Evolutionary conservation across 768 basidiomycete genomes (phyloP).

Genomic region (Termitomyces sp.): DNA sequence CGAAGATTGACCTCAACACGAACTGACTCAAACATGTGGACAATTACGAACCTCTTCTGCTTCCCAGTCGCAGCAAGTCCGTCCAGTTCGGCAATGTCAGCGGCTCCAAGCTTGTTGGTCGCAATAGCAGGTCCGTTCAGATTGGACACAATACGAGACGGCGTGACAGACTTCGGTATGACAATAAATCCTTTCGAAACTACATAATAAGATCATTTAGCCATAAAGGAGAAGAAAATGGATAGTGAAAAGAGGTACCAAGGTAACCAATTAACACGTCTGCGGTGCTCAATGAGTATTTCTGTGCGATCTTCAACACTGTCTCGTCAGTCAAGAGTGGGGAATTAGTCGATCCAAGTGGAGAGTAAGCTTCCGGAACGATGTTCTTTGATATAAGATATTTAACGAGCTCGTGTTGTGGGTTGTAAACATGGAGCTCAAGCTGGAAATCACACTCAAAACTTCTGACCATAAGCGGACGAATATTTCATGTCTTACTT

Average conservation of each 20-base stretch:
- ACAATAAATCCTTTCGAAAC: constrained; percentile 60
- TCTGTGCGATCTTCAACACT: constrained; percentile 52
- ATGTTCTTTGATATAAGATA: constrained; percentile 66
- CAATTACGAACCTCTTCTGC: constrained; percentile 47
- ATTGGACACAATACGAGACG: constrained; percentile 59
- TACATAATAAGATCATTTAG: constrained; percentile 18
- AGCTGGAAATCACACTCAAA: constrained; percentile 33
- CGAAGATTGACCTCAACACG: neutral
- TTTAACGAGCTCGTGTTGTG: constrained; percentile 59
- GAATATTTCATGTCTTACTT: constrained; percentile 35
- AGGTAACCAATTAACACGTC: constrained; percentile 62
- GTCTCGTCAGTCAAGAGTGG: constrained; percentile 62
- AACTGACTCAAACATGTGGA: neutral
- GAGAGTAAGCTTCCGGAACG: constrained; percentile 74
- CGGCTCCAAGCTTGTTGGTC: constrained; percentile 35
- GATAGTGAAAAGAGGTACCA: constrained; percentile 29
- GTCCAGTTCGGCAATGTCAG: constrained; percentile 54
- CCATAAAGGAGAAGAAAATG: neutral
- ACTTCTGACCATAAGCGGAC: neutral
- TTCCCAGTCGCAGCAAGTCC: constrained; percentile 54
- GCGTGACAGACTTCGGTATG: constrained; percentile 77
- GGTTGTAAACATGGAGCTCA: constrained; percentile 71
- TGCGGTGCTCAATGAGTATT: constrained; percentile 45
- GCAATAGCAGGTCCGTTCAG: constrained; percentile 45
- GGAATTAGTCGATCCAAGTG: constrained; percentile 65